Evolutionary conservation across 139 green algal genomes (phyloP).

Genomic region (Chlorella sp.): DNA sequence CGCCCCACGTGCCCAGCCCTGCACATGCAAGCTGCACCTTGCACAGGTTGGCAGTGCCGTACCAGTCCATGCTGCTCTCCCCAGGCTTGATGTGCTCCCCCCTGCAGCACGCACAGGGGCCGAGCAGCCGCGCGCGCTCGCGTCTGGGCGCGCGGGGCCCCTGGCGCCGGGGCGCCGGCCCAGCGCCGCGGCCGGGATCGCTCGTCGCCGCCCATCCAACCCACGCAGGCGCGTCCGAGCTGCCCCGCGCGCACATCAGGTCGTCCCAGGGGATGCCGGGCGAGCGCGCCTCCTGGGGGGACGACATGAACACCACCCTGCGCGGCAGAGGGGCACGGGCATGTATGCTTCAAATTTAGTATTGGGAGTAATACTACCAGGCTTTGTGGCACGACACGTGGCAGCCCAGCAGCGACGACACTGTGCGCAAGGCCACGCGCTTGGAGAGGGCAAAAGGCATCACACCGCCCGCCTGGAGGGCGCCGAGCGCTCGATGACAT

Average conservation of each 20-base stretch:
- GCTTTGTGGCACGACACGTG: not conserved
- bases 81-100: not conserved
- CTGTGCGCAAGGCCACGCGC: not conserved
- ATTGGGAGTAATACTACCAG: not conserved
- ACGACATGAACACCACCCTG: conserved; percentile 14
- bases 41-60: conserved; percentile 15
- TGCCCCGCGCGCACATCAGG: not conserved
- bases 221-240: not conserved
- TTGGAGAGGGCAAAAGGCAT: not conserved
- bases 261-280: conserved; percentile 17
- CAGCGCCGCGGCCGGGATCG: too few species aligned
- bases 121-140: not conserved
- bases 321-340: not conserved
- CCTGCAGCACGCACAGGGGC: not conserved
- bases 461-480: conserved; percentile 7
- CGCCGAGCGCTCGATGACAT: conserved; percentile 29
- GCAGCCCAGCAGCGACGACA: not conserved
- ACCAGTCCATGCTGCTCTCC: not conserved
- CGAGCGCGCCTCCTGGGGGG: conserved; percentile 5
- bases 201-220: not conserved
- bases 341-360: not conserved
- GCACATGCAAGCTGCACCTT: too few species aligned
- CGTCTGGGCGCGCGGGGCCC: not conserved
- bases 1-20: too few species aligned
- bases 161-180: not conserved